These are phyloP conservation scores for Hansenula lynferdii DNA, from an alignment of 1,139 yeast genomes.

Conservation along the genomic window DNA sequence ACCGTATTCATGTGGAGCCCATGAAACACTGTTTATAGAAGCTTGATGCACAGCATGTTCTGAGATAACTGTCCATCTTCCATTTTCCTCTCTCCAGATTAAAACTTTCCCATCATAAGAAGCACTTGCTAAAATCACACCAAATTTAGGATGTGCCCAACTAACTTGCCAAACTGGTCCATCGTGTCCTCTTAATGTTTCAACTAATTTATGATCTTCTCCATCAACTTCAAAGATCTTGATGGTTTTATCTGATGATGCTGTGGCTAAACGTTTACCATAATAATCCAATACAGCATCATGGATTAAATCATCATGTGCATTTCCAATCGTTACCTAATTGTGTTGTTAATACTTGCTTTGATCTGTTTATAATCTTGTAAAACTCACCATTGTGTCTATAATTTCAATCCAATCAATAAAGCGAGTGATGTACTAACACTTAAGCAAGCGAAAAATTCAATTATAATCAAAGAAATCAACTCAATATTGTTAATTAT, in stretches of 20 bases:
- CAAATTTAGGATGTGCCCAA: slow-evolving; percentile 99
- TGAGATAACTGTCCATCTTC: slow-evolving; percentile 84
- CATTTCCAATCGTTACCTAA: slow-evolving; percentile 70
- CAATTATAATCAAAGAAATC: too few relatives aligned
- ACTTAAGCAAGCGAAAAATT: too few relatives aligned
- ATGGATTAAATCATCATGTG: slow-evolving; percentile 88
- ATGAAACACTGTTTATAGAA: slow-evolving; percentile 86
- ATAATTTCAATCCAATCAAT: too few relatives aligned
- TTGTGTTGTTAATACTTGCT: too few relatives aligned
- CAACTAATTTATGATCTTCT: slow-evolving; percentile 70
- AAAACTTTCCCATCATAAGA: slow-evolving; percentile 93
- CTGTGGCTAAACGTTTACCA: slow-evolving; percentile 92
- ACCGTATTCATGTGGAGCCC: slow-evolving; percentile 99
- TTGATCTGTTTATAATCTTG: neutral
- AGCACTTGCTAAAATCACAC: slow-evolving; percentile 89
- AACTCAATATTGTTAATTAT: too few relatives aligned
- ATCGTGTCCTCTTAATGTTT: slow-evolving; percentile 83
- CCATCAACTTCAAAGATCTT: slow-evolving; percentile 90
- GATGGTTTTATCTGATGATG: slow-evolving; percentile 92
- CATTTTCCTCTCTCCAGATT: slow-evolving; percentile 93
- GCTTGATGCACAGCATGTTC: slow-evolving; percentile 90
- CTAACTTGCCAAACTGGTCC: slow-evolving; percentile 99
- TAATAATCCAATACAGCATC: slow-evolving; percentile 97
- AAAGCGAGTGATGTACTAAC: too few relatives aligned
- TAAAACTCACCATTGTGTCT: neutral